Percentiles rank a stretch among this genome's conserved stretches.
Evolutionary conservation across 768 basidiomycete genomes (phyloP).

Genomic region (Psilocybe subaeruginosa): DNA sequence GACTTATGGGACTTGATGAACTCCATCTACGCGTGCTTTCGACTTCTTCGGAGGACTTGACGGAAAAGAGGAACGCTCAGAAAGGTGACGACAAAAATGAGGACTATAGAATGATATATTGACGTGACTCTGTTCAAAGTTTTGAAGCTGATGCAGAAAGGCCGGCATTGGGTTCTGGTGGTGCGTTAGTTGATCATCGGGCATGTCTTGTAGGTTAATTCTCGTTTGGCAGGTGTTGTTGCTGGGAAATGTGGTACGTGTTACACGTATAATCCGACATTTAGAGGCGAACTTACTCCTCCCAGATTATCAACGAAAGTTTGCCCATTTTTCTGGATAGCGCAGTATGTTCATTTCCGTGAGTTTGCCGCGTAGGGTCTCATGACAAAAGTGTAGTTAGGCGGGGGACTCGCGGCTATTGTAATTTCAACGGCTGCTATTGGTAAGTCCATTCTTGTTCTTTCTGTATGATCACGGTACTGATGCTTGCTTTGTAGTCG

Average conservation of each 20-base stretch:
- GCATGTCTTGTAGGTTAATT: background rate
- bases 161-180: slow-evolving; percentile 94
- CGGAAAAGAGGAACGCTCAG: slow-evolving; percentile 69
- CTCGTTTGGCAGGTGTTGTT: slow-evolving; percentile 65
- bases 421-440: slow-evolving; percentile 79
- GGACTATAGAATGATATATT: background rate
- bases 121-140: slow-evolving; percentile 28
- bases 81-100: slow-evolving; percentile 47
- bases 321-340: slow-evolving; percentile 83
- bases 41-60: slow-evolving; percentile 74
- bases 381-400: slow-evolving; percentile 31
- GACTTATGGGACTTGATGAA: slow-evolving; percentile 93
- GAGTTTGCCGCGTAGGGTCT: background rate
- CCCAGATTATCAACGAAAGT: slow-evolving; percentile 79
- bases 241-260: slow-evolving; percentile 81
- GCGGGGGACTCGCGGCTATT: slow-evolving; percentile 75
- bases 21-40: slow-evolving; percentile 87
- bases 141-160: slow-evolving; percentile 56
- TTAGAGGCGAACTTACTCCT: background rate
- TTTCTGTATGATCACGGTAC: background rate
- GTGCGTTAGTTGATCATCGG: slow-evolving; percentile 41
- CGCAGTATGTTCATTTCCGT: slow-evolving; percentile 48
- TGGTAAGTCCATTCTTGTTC: slow-evolving; percentile 38
- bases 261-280: background rate
- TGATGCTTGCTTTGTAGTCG: slow-evolving; percentile 48